Evolutionary conservation across 352 stramenopile genomes (phyloP).

Genomic region (Phytophthora pisi): DNA sequence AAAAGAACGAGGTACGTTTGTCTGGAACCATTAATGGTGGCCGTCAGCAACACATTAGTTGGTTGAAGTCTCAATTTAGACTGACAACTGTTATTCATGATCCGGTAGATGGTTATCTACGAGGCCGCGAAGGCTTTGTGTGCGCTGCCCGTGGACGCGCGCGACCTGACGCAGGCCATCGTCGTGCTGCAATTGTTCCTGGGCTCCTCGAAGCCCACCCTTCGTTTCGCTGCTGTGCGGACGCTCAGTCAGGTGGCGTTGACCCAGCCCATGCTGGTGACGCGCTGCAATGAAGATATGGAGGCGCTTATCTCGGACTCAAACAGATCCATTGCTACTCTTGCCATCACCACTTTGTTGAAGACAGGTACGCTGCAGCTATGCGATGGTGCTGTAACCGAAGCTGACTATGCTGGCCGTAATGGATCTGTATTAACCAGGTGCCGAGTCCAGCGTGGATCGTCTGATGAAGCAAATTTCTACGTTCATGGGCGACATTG

Average conservation of each 20-base stretch:
- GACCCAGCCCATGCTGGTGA: slow-evolving; percentile 94
- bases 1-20: slow-evolving; percentile 91
- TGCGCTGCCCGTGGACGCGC: slow-evolving; percentile 94
- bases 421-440: slow-evolving; percentile 22
- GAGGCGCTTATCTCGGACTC: slow-evolving; percentile 97
- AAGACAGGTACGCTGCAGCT: slow-evolving; percentile 91
- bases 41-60: neutral
- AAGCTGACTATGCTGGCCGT: slow-evolving; percentile 9
- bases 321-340: slow-evolving; percentile 98
- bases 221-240: slow-evolving; percentile 97
- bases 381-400: neutral
- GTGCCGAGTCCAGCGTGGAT: slow-evolving; percentile 96
- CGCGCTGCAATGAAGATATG: slow-evolving; percentile 99
- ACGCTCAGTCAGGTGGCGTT: slow-evolving; percentile 94
- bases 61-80: slow-evolving; percentile 4
- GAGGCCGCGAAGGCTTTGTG: slow-evolving; percentile 98
- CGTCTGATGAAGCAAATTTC: slow-evolving; percentile 98
- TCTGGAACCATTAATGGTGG: neutral
- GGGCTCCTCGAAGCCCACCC: slow-evolving; percentile 94
- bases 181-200: slow-evolving; percentile 97
- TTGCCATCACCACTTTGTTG: slow-evolving; percentile 99
- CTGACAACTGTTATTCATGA: slow-evolving; percentile 4
- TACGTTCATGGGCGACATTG: slow-evolving; percentile 98
- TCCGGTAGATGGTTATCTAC: slow-evolving; percentile 98
- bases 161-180: slow-evolving; percentile 96